These are phyloP conservation scores for Amanita pallidorosea DNA, from an alignment of 768 basidiomycete genomes.

Conservation along the genomic window DNA sequence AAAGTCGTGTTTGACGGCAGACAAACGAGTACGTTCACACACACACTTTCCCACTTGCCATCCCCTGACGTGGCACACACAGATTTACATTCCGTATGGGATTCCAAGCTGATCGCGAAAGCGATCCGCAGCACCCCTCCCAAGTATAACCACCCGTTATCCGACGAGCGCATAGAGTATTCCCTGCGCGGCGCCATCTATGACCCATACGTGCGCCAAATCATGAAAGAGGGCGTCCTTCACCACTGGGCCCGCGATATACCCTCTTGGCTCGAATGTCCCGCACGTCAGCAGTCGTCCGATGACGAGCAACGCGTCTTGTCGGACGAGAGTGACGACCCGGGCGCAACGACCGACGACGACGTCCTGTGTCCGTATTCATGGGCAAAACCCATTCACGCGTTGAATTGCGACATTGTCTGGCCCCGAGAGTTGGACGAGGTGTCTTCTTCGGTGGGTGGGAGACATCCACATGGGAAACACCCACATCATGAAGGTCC, in stretches of 20 bases:
- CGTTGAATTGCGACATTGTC: constrained; percentile 72
- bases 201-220: constrained; percentile 76
- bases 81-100: constrained; percentile 89
- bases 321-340: constrained; percentile 6
- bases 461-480: background rate
- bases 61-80: background rate
- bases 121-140: constrained; percentile 57
- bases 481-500: background rate
- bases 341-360: constrained; percentile 33
- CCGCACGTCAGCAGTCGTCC: background rate
- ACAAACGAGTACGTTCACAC: constrained; percentile 49
- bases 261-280: constrained; percentile 60
- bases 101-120: constrained; percentile 71
- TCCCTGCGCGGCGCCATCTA: constrained; percentile 73
- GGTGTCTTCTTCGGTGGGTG: constrained; percentile 56
- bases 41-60: background rate
- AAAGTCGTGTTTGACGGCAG: constrained; percentile 68
- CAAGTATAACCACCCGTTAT: constrained; percentile 74
- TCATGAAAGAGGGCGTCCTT: constrained; percentile 79
- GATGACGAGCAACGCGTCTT: constrained; percentile 19
- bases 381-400: constrained; percentile 67
- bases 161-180: constrained; percentile 53
- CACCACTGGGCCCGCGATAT: constrained; percentile 54
- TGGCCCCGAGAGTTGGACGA: constrained; percentile 68
- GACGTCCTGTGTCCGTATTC: constrained; percentile 59